These are phyloP conservation scores for Apiotrichum akiyoshidainum DNA, from an alignment of 1,284 basidiomycete genomes.

Conservation along the genomic window DNA sequence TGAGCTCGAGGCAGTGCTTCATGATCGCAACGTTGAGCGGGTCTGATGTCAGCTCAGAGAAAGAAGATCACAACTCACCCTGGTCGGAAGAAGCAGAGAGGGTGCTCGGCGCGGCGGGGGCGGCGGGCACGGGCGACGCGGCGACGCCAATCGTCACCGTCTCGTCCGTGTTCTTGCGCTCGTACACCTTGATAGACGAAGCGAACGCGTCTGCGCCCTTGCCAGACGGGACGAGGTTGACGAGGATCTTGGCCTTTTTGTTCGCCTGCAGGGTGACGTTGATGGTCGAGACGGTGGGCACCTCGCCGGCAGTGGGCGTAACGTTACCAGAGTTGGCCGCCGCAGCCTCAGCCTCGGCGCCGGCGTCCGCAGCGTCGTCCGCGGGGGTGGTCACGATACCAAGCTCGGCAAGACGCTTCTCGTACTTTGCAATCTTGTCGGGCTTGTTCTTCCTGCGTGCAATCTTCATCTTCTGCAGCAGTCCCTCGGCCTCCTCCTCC, in stretches of 20 bases:
- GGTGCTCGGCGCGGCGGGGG: background rate
- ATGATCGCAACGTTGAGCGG: slow-evolving; percentile 45
- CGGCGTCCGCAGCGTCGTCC: slow-evolving; percentile 10
- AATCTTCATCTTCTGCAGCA: slow-evolving; percentile 57
- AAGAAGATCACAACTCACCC: background rate
- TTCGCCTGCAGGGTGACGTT: slow-evolving; percentile 38
- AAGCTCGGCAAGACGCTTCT: slow-evolving; percentile 50
- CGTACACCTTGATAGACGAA: slow-evolving; percentile 35
- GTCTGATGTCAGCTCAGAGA: slow-evolving; percentile 22
- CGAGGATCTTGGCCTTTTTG: slow-evolving; percentile 44
- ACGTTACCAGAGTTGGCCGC: slow-evolving; percentile 6
- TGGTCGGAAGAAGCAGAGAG: slow-evolving; percentile 1
- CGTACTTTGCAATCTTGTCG: slow-evolving; percentile 56
- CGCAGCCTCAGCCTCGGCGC: slow-evolving; percentile 4
- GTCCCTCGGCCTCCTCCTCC: slow-evolving; percentile 55
- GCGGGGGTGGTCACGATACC: slow-evolving; percentile 40
- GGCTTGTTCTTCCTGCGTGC: slow-evolving; percentile 53
- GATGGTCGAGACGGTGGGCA: slow-evolving; percentile 6
- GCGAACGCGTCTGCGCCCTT: slow-evolving; percentile 9
- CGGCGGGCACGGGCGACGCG: slow-evolving; percentile 8
- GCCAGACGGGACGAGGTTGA: slow-evolving; percentile 28
- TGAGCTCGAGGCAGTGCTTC: slow-evolving; percentile 45
- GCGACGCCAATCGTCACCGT: slow-evolving; percentile 31
- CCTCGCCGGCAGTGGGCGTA: slow-evolving; percentile 11
- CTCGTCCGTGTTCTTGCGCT: slow-evolving; percentile 48